Conservation (phyloP, 139 green algal genomes). For the Coelastrella sp. region DNA sequence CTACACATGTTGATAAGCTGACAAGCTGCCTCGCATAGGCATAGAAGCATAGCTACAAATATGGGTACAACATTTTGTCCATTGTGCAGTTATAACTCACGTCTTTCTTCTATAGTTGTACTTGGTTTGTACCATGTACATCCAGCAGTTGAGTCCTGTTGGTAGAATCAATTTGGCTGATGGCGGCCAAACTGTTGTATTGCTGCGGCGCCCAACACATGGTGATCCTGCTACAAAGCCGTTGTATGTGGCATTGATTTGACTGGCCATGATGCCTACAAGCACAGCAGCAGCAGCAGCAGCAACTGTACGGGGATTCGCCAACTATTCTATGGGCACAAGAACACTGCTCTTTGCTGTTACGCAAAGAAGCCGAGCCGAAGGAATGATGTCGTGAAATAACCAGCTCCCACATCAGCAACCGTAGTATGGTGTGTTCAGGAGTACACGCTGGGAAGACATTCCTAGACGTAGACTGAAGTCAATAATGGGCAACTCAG, state of each 20-base stretch:
- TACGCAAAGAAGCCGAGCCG: too few relatives aligned
- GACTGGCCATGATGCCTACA: constrained; percentile 43
- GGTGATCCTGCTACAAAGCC: constrained; percentile 11
- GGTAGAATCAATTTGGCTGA: constrained; percentile 23
- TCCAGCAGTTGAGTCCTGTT: constrained; percentile 34
- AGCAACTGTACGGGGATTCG: too few relatives aligned
- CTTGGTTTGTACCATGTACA: constrained; percentile 33
- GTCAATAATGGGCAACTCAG: too few relatives aligned
- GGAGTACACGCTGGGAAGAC: too few relatives aligned
- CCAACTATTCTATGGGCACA: too few relatives aligned
- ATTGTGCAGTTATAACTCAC: neutral
- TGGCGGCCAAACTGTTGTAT: constrained; percentile 16
- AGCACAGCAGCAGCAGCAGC: neutral
- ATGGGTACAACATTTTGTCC: too few relatives aligned
- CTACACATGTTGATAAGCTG: too few relatives aligned
- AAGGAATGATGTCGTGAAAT: too few relatives aligned
- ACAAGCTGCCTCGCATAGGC: neutral
- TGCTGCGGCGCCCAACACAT: constrained; percentile 10
- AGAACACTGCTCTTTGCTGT: constrained; percentile 3
- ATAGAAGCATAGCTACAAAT: neutral
- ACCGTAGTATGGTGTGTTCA: too few relatives aligned
- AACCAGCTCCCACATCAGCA: too few relatives aligned
- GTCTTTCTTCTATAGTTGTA: constrained; percentile 15
- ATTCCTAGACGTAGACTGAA: too few relatives aligned
- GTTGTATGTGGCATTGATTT: constrained; percentile 36